phyloP scores from a whole-genome alignment of 352 stramenopile genomes.

The Phytophthora ramorum region DNA sequence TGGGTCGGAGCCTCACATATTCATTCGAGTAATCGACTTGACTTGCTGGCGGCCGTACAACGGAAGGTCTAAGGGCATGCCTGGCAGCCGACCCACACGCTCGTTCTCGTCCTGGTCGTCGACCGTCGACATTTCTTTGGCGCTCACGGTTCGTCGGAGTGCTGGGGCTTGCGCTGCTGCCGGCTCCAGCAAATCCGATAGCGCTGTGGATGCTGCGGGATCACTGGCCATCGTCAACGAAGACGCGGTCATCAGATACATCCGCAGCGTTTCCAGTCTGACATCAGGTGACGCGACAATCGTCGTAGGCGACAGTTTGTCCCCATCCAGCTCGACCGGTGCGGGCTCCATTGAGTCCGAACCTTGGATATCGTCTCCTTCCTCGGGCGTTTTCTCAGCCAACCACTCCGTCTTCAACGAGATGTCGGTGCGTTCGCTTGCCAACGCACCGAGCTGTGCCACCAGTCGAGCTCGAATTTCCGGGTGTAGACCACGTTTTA shows the following conservation, averaged over 20 bases:
- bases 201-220: conserved; percentile 22
- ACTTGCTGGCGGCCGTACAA: conserved; percentile 32
- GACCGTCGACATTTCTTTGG: conserved; percentile 2
- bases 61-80: conserved; percentile 26
- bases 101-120: conserved; percentile 8
- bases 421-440: conserved; percentile 63
- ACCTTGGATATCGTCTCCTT: conserved; percentile 32
- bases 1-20: conserved; percentile 15
- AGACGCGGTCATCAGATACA: conserved; percentile 61
- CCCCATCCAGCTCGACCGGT: conserved; percentile 12
- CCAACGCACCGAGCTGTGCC: conserved; percentile 62
- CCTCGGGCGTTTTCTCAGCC: conserved; percentile 48
- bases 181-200: conserved; percentile 48
- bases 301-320: conserved; percentile 19
- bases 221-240: conserved; percentile 29
- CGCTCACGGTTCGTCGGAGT: conserved; percentile 22
- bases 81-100: conserved; percentile 8
- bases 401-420: conserved; percentile 81
- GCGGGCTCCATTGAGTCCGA: conserved; percentile 13
- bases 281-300: conserved; percentile 12
- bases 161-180: not conserved
- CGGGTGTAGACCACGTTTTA: conserved; percentile 76
- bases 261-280: conserved; percentile 65
- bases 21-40: conserved; percentile 35
- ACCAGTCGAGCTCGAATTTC: conserved; percentile 76